Conservation (phyloP, 768 basidiomycete species). For the Symmetrospora coprosmae region DNA sequence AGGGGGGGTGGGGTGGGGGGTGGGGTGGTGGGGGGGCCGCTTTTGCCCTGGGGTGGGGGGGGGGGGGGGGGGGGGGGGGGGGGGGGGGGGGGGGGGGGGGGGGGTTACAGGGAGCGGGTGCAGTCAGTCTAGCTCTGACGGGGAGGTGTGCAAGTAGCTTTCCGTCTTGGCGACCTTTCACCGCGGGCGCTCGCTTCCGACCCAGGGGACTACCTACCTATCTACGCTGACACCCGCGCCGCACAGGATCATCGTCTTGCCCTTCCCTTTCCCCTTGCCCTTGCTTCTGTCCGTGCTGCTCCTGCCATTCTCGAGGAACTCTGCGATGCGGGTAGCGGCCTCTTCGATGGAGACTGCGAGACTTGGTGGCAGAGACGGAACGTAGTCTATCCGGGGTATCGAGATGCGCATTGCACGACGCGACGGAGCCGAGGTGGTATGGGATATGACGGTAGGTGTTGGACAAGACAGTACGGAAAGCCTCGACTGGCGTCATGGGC, state of each 20-base stretch:
- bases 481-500: not conserved
- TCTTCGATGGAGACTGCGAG: not conserved
- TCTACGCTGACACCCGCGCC: slow-evolving; percentile 40
- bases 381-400: slow-evolving; percentile 18
- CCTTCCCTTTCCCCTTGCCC: not conserved
- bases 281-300: slow-evolving; percentile 26
- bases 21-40: too few species aligned
- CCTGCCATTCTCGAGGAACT: slow-evolving; percentile 36
- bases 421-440: not conserved
- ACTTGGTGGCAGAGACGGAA: not conserved
- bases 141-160: not conserved
- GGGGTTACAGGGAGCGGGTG: too few species aligned
- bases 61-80: too few species aligned
- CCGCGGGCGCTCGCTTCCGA: not conserved
- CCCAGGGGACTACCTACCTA: not conserved
- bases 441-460: too few species aligned
- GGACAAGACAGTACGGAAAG: not conserved
- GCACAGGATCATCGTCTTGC: slow-evolving; percentile 37
- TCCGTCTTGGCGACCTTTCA: not conserved
- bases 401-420: slow-evolving; percentile 17
- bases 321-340: slow-evolving; percentile 16
- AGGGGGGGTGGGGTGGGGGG: too few species aligned
- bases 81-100: too few species aligned
- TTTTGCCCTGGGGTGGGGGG: too few species aligned
- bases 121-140: too few species aligned